A percentile compares a stretch with the other conserved stretches of the same genome.
Evolutionary conservation across 2,329 filamentous ascomycete genomes (phyloP).

Genomic region (Diaporthe capsici): DNA sequence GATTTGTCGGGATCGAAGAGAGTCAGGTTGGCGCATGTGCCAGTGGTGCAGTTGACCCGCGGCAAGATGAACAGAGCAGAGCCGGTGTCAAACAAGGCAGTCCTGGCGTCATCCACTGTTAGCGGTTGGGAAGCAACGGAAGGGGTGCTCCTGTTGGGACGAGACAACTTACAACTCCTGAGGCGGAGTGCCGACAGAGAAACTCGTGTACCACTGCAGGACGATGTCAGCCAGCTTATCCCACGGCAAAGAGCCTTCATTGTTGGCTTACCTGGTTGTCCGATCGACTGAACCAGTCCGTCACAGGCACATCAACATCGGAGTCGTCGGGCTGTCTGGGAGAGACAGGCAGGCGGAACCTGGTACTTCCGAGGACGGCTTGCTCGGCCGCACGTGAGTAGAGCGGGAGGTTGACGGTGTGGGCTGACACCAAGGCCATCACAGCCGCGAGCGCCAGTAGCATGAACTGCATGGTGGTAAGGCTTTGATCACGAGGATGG

Average conservation of each 20-base stretch:
- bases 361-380: background rate
- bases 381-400: slow-evolving; percentile 13
- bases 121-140: background rate
- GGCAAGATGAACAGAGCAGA: slow-evolving; percentile 49
- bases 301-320: slow-evolving; percentile 35
- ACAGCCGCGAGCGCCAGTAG: background rate
- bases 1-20: slow-evolving; percentile 50
- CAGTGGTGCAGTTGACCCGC: slow-evolving; percentile 46
- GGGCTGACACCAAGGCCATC: slow-evolving; percentile 19
- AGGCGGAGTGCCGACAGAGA: slow-evolving; percentile 41
- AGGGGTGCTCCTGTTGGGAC: too few relatives aligned
- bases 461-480: background rate
- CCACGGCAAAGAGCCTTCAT: fast-evolving
- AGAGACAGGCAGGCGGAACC: background rate
- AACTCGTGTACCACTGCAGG: slow-evolving; percentile 42
- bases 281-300: slow-evolving; percentile 39
- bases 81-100: slow-evolving; percentile 51
- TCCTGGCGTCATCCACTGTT: slow-evolving; percentile 39
- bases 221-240: background rate
- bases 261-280: slow-evolving; percentile 34
- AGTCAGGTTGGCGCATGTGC: slow-evolving; percentile 43
- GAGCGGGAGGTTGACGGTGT: slow-evolving; percentile 26
- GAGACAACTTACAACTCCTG: slow-evolving; percentile 47
- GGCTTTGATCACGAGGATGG: background rate
- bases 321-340: background rate